phyloP scores from a whole-genome alignment of 75 land plant genomes.

The Pinus taeda region DNA sequence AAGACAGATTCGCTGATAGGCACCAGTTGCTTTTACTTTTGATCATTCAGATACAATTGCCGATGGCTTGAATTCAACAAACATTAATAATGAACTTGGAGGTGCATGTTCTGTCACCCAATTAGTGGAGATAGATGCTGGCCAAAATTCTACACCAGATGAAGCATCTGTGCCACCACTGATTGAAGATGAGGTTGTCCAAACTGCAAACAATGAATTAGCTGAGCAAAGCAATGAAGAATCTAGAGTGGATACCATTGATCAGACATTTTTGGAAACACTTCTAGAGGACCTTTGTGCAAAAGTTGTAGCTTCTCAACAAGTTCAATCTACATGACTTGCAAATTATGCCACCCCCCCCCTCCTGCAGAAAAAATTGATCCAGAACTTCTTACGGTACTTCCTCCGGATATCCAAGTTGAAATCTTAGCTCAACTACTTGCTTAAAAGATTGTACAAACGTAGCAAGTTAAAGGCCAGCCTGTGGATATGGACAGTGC shows the following conservation, averaged over 20 bases:
- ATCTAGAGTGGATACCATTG: slow-evolving; percentile 42
- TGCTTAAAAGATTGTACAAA: slow-evolving; percentile 63
- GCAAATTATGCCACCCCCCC: slow-evolving; percentile 39
- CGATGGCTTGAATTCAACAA: slow-evolving; percentile 10
- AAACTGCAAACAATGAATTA: slow-evolving; percentile 23
- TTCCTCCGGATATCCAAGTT: slow-evolving; percentile 96
- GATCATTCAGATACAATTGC: slow-evolving; percentile 8
- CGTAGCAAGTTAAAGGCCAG: slow-evolving; percentile 80
- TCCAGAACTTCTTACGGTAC: slow-evolving; percentile 96
- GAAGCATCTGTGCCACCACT: slow-evolving; percentile 26
- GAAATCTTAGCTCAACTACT: slow-evolving; percentile 94
- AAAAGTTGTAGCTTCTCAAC: slow-evolving; percentile 92
- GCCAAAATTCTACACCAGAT: slow-evolving; percentile 15
- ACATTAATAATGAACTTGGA: slow-evolving; percentile 58
- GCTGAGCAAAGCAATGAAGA: slow-evolving; percentile 20
- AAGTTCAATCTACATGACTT: slow-evolving; percentile 53
- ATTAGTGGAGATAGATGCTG: slow-evolving; percentile 17
- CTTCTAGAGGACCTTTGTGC: slow-evolving; percentile 95
- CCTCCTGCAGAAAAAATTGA: slow-evolving; percentile 87
- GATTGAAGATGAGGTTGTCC: slow-evolving; percentile 15
- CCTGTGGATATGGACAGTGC: slow-evolving; percentile 99
- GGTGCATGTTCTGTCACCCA: slow-evolving; percentile 31
- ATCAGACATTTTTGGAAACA: slow-evolving; percentile 95
- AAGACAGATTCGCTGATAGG: slow-evolving; percentile 17
- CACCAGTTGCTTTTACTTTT: slow-evolving; percentile 12